Base-by-base conservation (phyloP, 768 basidiomycete genomes). In the Suillus plorans region DNA sequence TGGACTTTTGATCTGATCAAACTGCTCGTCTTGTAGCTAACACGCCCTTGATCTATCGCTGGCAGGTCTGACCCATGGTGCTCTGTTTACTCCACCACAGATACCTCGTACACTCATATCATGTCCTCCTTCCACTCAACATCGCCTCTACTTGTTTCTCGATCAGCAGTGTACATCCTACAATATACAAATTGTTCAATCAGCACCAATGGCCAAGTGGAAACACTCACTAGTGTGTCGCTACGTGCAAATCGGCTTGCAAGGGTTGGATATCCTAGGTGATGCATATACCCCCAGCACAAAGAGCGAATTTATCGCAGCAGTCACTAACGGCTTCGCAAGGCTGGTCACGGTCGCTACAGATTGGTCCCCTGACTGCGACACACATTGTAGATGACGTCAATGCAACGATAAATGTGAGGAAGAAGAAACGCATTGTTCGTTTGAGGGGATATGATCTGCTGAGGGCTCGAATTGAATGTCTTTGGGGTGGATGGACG, bases 261-360 rank as follows among this genome's bases (percentile, higher is more conserved):
- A 28, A 28, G 25, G 25, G 25, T 28, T 2, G 25, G 25, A 28
- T 28, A 28, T 2, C 25, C 25, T 28, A 28, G 25, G 25, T 2
- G 25, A 28, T 28, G 25, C 25, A 28, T 28, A 28, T 28, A 28
- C 25, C 2, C 2, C 25, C 25, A 28, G 25, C 25, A 2, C 25
- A 28, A 28, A 28, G 25, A 2, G 25, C 25, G 25, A 28, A 28
- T 28, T 28, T 28, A 28, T 28, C 25, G 25, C 49, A 50, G 49
- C 49, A 50, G 7, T 50, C 49, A 25, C 49, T 25, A 3, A 7
- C 5, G 2, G 25, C 14, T 1, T 6, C 3, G 25, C 49, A 50
- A 22, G 1, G 3, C 13, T 2, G 2, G 14, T 16, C 12, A 5
- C 3, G 1, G 22, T 2, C 2, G 5, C n/a, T 22, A 10, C 47